Evolutionary conservation across 208 protist species (phyloP), one percentile per base, ranked within the genome.

Genomic region (Trypanosoma vivax): DNA sequence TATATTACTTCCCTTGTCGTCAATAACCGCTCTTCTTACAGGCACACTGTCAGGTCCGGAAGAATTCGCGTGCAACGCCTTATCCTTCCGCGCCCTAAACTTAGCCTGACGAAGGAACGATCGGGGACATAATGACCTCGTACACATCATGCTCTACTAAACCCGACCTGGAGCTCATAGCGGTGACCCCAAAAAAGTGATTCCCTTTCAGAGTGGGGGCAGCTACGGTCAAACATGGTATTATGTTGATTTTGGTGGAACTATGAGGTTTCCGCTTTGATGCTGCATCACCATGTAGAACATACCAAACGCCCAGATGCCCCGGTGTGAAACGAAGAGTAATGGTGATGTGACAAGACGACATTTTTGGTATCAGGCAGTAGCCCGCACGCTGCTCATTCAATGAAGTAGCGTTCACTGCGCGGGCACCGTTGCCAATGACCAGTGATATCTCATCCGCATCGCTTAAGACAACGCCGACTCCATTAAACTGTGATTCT

Each of bases 381-480:
- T 31, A 31, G 2, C 67, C 67, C 5, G 31, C 21, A 19, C 67
- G 54, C 1, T 50, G 42, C 9, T 27, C 14, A 10, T 9, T 9
- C 14, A 73, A 31, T 9, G 23, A 35, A 11, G 38, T 0, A 3
- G 48, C 2, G 9, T 63, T 42, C 5, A 74, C 18, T 3, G 43
- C 14, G 14, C 19, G 27, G 23, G 1, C 51, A 34, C 38, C 58
- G 24, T 65, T 34, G 42, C 60, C 63, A 7, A 31, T 29, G 31
- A 73, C 38, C 2, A 78, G 50, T 11, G 57, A 61, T 5, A 80
- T 43, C 28, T 62, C 55, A 39, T 78, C 63, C 21, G 38, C 57
- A 47, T 81, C 53, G 7, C 52, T 58, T 4, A 81, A 23, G 24
- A 81, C 49, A 11, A 81, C 59, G 9, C 73, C 73, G 59, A 81